Evolutionary conservation across 305 asterid species (phyloP).

Genomic region (Andrographis paniculata): DNA sequence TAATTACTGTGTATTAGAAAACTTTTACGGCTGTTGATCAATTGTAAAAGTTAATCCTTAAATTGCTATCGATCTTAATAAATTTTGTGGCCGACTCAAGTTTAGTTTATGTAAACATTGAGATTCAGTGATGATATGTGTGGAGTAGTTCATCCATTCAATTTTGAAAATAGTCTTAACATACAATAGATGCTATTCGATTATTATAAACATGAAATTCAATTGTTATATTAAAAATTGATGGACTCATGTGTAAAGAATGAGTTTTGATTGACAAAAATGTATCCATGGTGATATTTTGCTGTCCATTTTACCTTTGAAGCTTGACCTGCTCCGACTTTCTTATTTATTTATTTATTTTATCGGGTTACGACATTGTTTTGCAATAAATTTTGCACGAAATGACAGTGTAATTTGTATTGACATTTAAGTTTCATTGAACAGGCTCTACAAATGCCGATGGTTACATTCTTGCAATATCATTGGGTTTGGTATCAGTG

Average conservation of each 20-base stretch:
- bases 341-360: no score
- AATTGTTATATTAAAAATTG: no score
- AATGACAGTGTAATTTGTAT: conserved; percentile 13
- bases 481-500: conserved; percentile 83
- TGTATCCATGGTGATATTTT: neutral
- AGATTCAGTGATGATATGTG: neutral
- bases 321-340: neutral
- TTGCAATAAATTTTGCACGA: conserved; percentile 4
- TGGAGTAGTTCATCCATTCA: neutral
- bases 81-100: neutral
- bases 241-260: no score
- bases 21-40: no score
- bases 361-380: conserved; percentile 12
- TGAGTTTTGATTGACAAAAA: no score
- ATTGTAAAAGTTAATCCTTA: neutral
- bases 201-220: no score
- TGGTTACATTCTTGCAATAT: conserved; percentile 85
- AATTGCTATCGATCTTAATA: neutral
- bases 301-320: neutral
- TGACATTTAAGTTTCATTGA: conserved; percentile 20
- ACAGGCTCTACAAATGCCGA: conserved; percentile 59
- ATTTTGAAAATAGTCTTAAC: neutral
- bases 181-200: no score
- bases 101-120: neutral
- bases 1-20: neutral